Evolutionary conservation across 2,329 filamentous ascomycete species (phyloP).

Genomic region (Talaromyces sp.): DNA sequence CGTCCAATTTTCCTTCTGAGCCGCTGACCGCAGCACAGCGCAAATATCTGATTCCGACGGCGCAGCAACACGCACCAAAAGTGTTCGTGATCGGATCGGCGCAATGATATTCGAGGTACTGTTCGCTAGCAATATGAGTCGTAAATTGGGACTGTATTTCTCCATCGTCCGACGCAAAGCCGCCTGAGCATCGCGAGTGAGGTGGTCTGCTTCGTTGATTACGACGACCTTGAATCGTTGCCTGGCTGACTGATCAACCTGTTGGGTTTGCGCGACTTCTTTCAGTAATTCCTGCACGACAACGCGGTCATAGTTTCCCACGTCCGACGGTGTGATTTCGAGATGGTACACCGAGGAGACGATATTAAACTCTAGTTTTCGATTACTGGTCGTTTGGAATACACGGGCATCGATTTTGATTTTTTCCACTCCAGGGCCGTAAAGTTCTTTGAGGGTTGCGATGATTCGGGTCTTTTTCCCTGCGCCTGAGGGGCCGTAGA

Average conservation of each 20-base stretch:
- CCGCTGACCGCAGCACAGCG: slow-evolving; percentile 62
- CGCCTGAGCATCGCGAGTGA: slow-evolving; percentile 90
- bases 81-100: slow-evolving; percentile 86
- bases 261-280: slow-evolving; percentile 96
- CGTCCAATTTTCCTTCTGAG: slow-evolving; percentile 80
- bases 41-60: slow-evolving; percentile 83
- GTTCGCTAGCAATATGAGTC: slow-evolving; percentile 87
- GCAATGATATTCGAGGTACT: slow-evolving; percentile 98
- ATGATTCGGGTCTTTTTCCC: slow-evolving; percentile 98
- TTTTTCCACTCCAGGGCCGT: slow-evolving; percentile 95
- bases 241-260: slow-evolving; percentile 86
- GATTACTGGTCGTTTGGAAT: slow-evolving; percentile 91
- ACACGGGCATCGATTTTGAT: slow-evolving; percentile 98
- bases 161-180: slow-evolving; percentile 96
- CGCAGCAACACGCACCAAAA: slow-evolving; percentile 86
- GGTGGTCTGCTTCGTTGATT: slow-evolving; percentile 95
- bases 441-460: slow-evolving; percentile 89
- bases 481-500: slow-evolving; percentile 93
- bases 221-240: slow-evolving; percentile 98
- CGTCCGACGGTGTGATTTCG: slow-evolving; percentile 95
- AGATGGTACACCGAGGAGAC: slow-evolving; percentile 96
- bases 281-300: slow-evolving; percentile 94
- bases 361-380: slow-evolving; percentile 99
- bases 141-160: slow-evolving; percentile 93
- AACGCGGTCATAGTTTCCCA: slow-evolving; percentile 92